A percentile compares a stretch with the other conserved stretches of the same genome.
phyloP scores from a whole-genome alignment of 2,329 filamentous ascomycete genomes.

The Aspergillus persii region DNA sequence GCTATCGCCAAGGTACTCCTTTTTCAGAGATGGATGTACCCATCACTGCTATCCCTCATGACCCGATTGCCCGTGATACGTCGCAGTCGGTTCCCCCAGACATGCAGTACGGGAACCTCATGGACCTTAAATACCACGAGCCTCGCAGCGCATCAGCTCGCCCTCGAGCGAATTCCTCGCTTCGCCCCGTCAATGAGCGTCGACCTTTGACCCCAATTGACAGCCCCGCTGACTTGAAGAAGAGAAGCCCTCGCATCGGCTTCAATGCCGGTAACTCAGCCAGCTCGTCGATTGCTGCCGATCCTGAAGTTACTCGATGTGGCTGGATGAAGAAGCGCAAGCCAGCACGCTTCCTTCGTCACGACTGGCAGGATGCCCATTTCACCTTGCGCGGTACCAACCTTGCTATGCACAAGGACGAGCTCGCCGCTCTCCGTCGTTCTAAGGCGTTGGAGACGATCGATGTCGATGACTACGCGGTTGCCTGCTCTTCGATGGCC shows the following conservation, averaged over 20 bases:
- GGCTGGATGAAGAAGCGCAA: slow-evolving; percentile 60
- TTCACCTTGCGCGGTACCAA: slow-evolving; percentile 76
- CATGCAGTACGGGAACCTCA: slow-evolving; percentile 68
- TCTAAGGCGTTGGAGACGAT: slow-evolving; percentile 71
- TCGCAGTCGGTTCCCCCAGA: slow-evolving; percentile 92
- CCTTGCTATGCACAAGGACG: slow-evolving; percentile 43
- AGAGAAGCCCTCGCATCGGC: slow-evolving; percentile 16
- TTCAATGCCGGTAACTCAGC: too few relatives aligned
- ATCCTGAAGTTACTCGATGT: slow-evolving; percentile 36
- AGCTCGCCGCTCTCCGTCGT: slow-evolving; percentile 18
- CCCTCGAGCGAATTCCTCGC: slow-evolving; percentile 32
- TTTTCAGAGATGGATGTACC: slow-evolving; percentile 90
- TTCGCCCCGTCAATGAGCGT: slow-evolving; percentile 22
- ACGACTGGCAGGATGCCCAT: slow-evolving; percentile 90
- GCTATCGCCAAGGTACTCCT: slow-evolving; percentile 70
- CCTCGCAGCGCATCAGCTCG: slow-evolving; percentile 29
- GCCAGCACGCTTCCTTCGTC: slow-evolving; percentile 74
- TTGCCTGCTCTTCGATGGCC: slow-evolving; percentile 67
- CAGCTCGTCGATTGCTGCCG: neutral
- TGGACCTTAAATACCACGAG: too few relatives aligned
- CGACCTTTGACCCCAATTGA: slow-evolving; percentile 29
- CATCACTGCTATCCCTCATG: slow-evolving; percentile 67
- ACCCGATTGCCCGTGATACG: slow-evolving; percentile 71
- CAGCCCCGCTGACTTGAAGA: slow-evolving; percentile 25
- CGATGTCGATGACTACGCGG: slow-evolving; percentile 53